Conservation (phyloP, 352 stramenopile genomes). For the Pythium periplocum region DNA sequence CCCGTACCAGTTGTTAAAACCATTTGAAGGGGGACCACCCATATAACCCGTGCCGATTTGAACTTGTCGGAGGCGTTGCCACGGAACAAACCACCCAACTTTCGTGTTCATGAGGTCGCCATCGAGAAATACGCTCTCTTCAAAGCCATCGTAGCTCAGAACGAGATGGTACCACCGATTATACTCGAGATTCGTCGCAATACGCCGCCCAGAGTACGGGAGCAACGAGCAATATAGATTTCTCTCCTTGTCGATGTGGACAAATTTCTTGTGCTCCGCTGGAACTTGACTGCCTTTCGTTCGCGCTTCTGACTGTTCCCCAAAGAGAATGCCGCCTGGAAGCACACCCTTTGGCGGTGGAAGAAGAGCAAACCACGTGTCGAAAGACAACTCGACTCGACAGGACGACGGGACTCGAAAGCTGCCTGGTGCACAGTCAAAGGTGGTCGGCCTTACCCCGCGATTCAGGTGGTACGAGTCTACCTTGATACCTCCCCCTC, state of each 20-base stretch:
- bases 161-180: slow-evolving; percentile 71
- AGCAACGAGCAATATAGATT: slow-evolving; percentile 45
- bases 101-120: slow-evolving; percentile 39
- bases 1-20: slow-evolving; percentile 63
- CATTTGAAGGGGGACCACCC: slow-evolving; percentile 28
- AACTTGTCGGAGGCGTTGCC: slow-evolving; percentile 39
- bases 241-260: slow-evolving; percentile 31
- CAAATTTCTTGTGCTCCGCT: slow-evolving; percentile 34
- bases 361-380: slow-evolving; percentile 37
- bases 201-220: slow-evolving; percentile 6
- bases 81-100: slow-evolving; percentile 28
- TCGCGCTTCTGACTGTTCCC: slow-evolving; percentile 28
- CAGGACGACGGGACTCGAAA: slow-evolving; percentile 18
- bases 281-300: slow-evolving; percentile 19
- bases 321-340: slow-evolving; percentile 31
- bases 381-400: slow-evolving; percentile 13
- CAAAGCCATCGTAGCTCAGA: slow-evolving; percentile 37
- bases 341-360: slow-evolving; percentile 14
- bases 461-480: slow-evolving; percentile 10
- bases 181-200: slow-evolving; percentile 16
- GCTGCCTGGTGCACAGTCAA: slow-evolving; percentile 16
- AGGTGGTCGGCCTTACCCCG: slow-evolving; percentile 8
- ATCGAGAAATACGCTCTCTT: slow-evolving; percentile 51
- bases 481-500: background rate
- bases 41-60: slow-evolving; percentile 62